Evolutionary conservation across 2,329 filamentous ascomycete species (phyloP).

Genomic region (Aspergillus floridensis): DNA sequence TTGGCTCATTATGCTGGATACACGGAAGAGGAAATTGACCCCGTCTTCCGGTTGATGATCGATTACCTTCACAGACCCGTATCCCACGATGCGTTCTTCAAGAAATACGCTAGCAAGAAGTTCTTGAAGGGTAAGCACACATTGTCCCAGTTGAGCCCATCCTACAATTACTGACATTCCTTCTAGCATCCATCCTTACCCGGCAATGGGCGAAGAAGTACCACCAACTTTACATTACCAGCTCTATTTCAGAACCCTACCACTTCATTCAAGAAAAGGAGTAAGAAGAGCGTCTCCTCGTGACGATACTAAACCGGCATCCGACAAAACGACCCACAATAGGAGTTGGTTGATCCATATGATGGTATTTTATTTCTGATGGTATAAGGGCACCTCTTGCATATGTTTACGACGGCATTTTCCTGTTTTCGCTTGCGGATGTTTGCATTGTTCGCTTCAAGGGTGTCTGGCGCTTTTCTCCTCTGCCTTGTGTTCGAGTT

Average conservation of each 20-base stretch:
- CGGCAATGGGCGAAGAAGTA: slow-evolving; percentile 92
- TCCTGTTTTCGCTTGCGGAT: slow-evolving; percentile 32
- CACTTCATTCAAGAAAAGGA: slow-evolving; percentile 33
- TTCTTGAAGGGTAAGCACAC: slow-evolving; percentile 82
- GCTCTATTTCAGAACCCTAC: slow-evolving; percentile 31
- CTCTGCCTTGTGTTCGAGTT: slow-evolving; percentile 21
- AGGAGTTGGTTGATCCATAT: slow-evolving; percentile 36
- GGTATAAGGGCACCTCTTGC: slow-evolving; percentile 39
- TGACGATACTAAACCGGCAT: slow-evolving; percentile 23
- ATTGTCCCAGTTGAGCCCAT: background rate
- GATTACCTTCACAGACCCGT: slow-evolving; percentile 92
- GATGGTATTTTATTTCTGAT: slow-evolving; percentile 43
- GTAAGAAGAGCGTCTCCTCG: slow-evolving; percentile 26
- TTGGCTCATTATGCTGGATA: slow-evolving; percentile 91
- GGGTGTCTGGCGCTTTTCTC: slow-evolving; percentile 35
- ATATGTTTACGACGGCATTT: slow-evolving; percentile 41
- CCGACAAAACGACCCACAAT: slow-evolving; percentile 23
- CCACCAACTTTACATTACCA: slow-evolving; percentile 39
- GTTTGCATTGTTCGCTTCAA: slow-evolving; percentile 35
- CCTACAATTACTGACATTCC: slow-evolving; percentile 21
- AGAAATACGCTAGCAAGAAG: slow-evolving; percentile 99
- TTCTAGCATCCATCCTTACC: slow-evolving; percentile 79
- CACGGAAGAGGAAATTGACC: slow-evolving; percentile 85
- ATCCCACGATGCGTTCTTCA: slow-evolving; percentile 95
- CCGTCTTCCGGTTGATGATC: slow-evolving; percentile 90